Evolutionary conservation across 768 basidiomycete genomes (phyloP), one percentile per base, ranked within the genome.

Genomic region (Austroboletus eburneus): DNA sequence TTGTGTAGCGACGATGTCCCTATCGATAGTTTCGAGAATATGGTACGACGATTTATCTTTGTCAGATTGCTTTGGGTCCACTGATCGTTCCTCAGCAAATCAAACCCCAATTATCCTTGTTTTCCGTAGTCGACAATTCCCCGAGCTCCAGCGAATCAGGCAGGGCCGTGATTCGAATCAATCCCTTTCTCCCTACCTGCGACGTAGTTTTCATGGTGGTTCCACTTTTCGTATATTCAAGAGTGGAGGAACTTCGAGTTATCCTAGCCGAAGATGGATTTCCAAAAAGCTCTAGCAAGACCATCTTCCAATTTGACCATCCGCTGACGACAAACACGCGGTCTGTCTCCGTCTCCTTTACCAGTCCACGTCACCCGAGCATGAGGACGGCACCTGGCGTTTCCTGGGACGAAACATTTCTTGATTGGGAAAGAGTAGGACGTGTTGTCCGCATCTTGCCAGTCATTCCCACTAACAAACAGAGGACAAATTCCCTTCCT

Each of bases 281-380:
- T 25, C 23, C 35, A 3, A 12, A 8, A 4, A 23, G 24, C 27
- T 16, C 39, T 13, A 5, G 18, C 16, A 10, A 12, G 8, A 56
- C 33, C 23, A 16, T 48, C 17, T 51, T 56, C n/a, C 42, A 55
- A 21, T 34, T 56, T 9, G 32, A 56, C 12, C 42, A 42, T n/a
- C 13, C 30, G 1, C 16, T 44, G 41, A 36, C 43, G 12, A 46
- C 29, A 20, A 39, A 36, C 23, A 55, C 38, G 12, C 44, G 55
- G 42, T 55, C 42, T 24, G 52, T 55, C 4, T 55, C 52, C 14
- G 21, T 54, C 22, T 46, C 51, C n/a, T 50, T 55, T 24, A 25
- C 33, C 22, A 42, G 46, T 38, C 39, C 39, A 16, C 14, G 14
- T 35, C 29, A 16, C 6, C 27, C 49, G 14, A 27, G 23, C 14